Evolutionary conservation across 2,329 filamentous ascomycete genomes (phyloP), one percentile per base, ranked within the genome.

Genomic region (Mycosphaerella arachidis): DNA sequence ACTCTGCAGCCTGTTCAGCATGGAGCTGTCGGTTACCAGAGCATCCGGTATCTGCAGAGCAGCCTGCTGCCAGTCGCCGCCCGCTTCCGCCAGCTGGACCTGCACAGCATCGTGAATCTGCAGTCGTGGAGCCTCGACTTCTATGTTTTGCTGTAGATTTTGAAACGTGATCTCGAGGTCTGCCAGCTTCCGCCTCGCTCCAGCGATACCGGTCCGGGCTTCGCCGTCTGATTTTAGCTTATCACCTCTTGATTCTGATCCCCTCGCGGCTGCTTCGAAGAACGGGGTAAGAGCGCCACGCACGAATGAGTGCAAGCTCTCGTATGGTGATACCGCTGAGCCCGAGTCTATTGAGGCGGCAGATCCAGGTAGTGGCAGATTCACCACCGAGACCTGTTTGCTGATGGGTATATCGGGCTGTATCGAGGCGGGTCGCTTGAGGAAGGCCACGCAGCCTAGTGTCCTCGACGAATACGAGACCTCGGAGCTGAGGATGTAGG

Each of bases 171-270:
- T 82, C 74, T 96, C 92, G 67, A 99, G 78, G 74, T 99, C 95
- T 54, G 93, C 94, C 74, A 97, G 88, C 71, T 92, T 91, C 84
- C 96, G 96, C 81, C 96, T 96, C 20, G 94, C 93, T n/a, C 93
- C 91, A 16, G 94, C 92, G 63, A 99, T 92, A 61, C 94, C 94
- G 18, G 91, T 96, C 79, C 96, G 95, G 48, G 90, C 87, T 71
- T 97, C 94, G 54, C 90, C 86, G 70, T 97, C 92, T 20, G 89
- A 85, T 70, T 91, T 86, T 64, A 86, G 87, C 71, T 90, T 88
- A 57, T 74, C 68, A 33, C 81, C 79, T 16, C 86, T 85, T 54
- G 84, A 77, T 72, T 91, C 89, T 69, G 91, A 88, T 64, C 83
- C 89, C 78, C 92, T 93, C 60, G 92, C 95, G 74, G 92, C 95